Conservation (phyloP, 228 moss, liverwort and hornwort species). For the Sphagnum fallax region DNA sequence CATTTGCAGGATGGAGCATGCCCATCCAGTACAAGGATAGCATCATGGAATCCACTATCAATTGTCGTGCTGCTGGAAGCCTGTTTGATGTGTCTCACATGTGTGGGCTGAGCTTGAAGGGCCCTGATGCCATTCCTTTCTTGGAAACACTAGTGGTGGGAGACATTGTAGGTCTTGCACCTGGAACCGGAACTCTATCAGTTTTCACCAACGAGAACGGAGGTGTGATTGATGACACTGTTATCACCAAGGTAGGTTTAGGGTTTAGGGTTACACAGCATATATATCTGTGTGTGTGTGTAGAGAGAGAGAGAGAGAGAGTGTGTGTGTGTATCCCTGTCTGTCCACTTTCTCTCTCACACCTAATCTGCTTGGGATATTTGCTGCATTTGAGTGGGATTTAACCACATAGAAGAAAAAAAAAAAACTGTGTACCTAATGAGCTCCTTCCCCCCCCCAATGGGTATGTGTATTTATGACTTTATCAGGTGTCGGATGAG, state of each 20-base stretch:
- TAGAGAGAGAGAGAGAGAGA: too few species aligned
- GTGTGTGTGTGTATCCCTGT: too few species aligned
- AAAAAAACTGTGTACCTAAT: too few species aligned
- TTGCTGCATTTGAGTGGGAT: too few species aligned
- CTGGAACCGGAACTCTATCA: conserved; percentile 79
- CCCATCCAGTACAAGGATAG: conserved; percentile 98
- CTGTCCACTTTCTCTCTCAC: too few species aligned
- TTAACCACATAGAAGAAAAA: too few species aligned
- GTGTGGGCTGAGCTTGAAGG: conserved; percentile 89
- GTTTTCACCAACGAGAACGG: conserved; percentile 91
- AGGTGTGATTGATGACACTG: conserved; percentile 92
- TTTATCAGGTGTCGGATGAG: conserved; percentile 58
- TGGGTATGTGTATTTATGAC: too few species aligned
- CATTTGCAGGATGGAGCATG: conserved; percentile 97
- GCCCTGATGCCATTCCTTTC: conserved; percentile 83
- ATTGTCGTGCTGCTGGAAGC: conserved; percentile 81
- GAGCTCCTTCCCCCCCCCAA: too few species aligned
- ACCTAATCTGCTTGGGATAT: too few species aligned
- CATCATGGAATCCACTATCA: conserved; percentile 87
- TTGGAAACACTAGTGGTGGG: conserved; percentile 87
- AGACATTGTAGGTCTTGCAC: conserved; percentile 63
- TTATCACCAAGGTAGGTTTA: conserved; percentile 67
- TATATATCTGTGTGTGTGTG: too few species aligned
- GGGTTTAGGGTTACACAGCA: too few species aligned
- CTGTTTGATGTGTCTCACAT: conserved; percentile 97